Conservation (phyloP, 2,329 filamentous ascomycete species). For the Dactylellina drechsleri region DNA sequence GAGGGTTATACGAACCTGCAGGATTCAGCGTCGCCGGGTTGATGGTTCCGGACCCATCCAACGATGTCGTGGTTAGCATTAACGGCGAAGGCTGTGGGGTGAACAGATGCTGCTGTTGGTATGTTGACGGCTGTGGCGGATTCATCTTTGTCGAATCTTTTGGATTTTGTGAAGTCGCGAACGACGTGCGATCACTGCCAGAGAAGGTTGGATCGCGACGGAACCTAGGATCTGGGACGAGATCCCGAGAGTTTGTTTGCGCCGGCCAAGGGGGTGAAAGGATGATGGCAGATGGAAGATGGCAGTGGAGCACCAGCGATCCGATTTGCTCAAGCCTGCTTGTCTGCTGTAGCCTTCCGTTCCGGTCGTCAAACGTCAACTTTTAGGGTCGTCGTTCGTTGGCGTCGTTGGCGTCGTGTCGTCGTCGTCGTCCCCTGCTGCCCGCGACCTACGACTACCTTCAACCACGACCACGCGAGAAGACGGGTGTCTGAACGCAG, state of each 20-base stretch:
- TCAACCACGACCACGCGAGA: constrained; percentile 30
- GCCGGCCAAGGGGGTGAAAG: not conserved
- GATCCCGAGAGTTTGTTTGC: constrained; percentile 6
- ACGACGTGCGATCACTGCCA: constrained; percentile 29
- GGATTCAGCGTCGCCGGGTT: constrained; percentile 87
- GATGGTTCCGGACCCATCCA: constrained; percentile 85
- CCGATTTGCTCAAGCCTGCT: constrained; percentile 44
- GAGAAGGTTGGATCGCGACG: constrained; percentile 32
- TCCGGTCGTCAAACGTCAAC: not conserved
- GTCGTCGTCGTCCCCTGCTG: constrained; percentile 38
- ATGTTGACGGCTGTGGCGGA: constrained; percentile 52
- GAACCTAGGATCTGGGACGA: constrained; percentile 21
- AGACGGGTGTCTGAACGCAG: constrained; percentile 31
- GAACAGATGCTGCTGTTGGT: constrained; percentile 50
- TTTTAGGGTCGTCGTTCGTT: no score
- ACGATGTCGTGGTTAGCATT: constrained; percentile 57
- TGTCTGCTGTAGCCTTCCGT: constrained; percentile 48
- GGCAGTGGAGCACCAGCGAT: constrained; percentile 14
- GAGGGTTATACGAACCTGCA: constrained; percentile 68
- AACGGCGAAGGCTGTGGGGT: constrained; percentile 51
- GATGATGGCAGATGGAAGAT: not conserved
- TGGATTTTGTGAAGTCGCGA: constrained; percentile 23
- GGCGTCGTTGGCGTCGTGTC: no score
- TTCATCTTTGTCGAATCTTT: constrained; percentile 49
- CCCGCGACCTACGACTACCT: not conserved